Evolutionary conservation across 2,329 filamentous ascomycete species (phyloP), one percentile per base, ranked within the genome.

Genomic region (Albifimbria verrucaria): DNA sequence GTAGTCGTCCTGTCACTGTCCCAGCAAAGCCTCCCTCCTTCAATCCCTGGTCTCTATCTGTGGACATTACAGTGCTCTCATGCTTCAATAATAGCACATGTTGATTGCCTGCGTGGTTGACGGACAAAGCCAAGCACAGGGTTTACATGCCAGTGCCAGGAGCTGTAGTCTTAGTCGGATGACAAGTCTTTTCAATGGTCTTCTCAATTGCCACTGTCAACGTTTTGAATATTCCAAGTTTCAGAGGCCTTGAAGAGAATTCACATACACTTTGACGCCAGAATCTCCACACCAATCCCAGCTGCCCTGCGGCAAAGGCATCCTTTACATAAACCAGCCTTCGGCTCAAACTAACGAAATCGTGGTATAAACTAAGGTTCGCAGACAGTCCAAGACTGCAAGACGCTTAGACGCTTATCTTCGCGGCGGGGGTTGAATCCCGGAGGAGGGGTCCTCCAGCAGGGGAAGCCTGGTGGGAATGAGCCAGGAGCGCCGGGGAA

Each of bases 371-470:
- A 49, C 50, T 52, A 26, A 21, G 32, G 18, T 48, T 54, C 32
- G 32, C 32, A 12, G 32, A 17, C 5, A 39, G n/a, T n/a, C 32
- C 15, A 39, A 39, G 11, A 39, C 32, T 24, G 17, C 23, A 24
- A 47, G n/a, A 18, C 54, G 49, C 56, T 60, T 64, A 59, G 55
- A 61, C 61, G 62, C 55, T 60, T 76, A 85, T 76, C 80, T 75
- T 71, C 82, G 78, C 51, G 86, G 85, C 54, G 88, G 86, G 85
- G 86, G 73, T 91, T 88, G 75, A 93, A 93, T 57, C 89, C 89
- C 55, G 88, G 87, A 48, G 86, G 82, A 28, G 73, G 73, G 82
- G 82, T 60, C 75, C 73, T 55, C 70, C 69, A 49, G 67, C 60
- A 52, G 77, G 77, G 76, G 68, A 81, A 82, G 20, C 79, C 79